phyloP scores from a whole-genome alignment of 768 basidiomycete species.

The Hypholoma fasciculare region DNA sequence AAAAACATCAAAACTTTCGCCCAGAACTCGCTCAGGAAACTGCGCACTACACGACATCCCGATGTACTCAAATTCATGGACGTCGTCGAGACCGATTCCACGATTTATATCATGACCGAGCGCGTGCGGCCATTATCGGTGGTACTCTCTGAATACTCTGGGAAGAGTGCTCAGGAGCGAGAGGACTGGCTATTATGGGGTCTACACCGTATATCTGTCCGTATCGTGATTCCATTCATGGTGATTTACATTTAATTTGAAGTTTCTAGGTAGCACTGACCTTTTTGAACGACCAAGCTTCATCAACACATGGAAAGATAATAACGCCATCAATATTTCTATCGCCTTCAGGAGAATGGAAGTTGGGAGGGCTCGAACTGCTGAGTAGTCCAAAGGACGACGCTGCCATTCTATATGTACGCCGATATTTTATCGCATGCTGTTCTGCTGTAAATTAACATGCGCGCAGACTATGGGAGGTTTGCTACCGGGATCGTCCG shows the following conservation, averaged over 20 bases:
- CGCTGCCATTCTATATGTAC: constrained; percentile 76
- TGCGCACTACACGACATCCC: constrained; percentile 91
- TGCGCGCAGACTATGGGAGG: constrained; percentile 63
- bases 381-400: constrained; percentile 84
- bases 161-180: constrained; percentile 59
- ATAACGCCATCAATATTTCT: constrained; percentile 80
- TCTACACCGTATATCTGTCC: constrained; percentile 82
- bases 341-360: constrained; percentile 95
- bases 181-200: constrained; percentile 97
- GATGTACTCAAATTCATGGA: constrained; percentile 97
- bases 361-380: constrained; percentile 91
- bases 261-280: constrained; percentile 73
- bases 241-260: constrained; percentile 1
- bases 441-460: constrained; percentile 4
- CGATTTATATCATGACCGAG: constrained; percentile 93
- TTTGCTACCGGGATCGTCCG: constrained; percentile 58
- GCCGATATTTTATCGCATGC: constrained; percentile 20
- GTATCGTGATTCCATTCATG: constrained; percentile 24
- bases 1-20: constrained; percentile 73
- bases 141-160: constrained; percentile 62
- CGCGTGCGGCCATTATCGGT: constrained; percentile 75
- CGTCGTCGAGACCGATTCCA: constrained; percentile 84
- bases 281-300: constrained; percentile 84
- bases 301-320: constrained; percentile 83
- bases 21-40: constrained; percentile 85